Conservation (phyloP, 441 rosid genomes). For the Populus hybrid region DNA sequence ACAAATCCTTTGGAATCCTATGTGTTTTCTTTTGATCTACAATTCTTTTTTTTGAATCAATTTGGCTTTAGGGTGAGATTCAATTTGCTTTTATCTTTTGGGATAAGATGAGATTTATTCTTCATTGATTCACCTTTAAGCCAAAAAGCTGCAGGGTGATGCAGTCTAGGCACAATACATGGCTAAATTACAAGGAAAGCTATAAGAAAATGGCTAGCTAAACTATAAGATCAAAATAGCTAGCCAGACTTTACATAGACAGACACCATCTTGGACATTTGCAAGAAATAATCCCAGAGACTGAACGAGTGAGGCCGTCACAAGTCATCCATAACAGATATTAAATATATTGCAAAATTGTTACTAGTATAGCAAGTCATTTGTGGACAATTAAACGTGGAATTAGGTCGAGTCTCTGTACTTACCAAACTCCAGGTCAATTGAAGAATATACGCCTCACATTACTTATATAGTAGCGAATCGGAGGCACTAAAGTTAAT, state of each 20-base stretch:
- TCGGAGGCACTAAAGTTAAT: not conserved
- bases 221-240: not conserved
- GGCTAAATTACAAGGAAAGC: no score
- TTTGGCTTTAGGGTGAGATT: slow-evolving; percentile 43
- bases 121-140: slow-evolving; percentile 40
- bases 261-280: not conserved
- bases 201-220: no score
- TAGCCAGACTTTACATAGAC: not conserved
- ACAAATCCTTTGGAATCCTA: slow-evolving; percentile 41
- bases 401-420: not conserved
- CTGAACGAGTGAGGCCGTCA: not conserved
- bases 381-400: not conserved
- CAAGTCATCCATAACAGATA: not conserved
- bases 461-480: not conserved
- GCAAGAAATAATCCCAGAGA: no score
- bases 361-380: not conserved
- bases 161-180: not conserved
- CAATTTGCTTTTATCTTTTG: slow-evolving; percentile 39
- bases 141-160: slow-evolving; percentile 7
- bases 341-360: not conserved
- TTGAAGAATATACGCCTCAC: not conserved
- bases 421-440: not conserved
- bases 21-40: slow-evolving; percentile 29
- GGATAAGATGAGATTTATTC: slow-evolving; percentile 49
- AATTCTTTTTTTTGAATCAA: slow-evolving; percentile 26